A percentile compares a stretch with the other conserved stretches of the same genome.
These are phyloP conservation scores for Sistotremastrum suecicum DNA, from an alignment of 768 basidiomycete genomes.

Conservation along the genomic window DNA sequence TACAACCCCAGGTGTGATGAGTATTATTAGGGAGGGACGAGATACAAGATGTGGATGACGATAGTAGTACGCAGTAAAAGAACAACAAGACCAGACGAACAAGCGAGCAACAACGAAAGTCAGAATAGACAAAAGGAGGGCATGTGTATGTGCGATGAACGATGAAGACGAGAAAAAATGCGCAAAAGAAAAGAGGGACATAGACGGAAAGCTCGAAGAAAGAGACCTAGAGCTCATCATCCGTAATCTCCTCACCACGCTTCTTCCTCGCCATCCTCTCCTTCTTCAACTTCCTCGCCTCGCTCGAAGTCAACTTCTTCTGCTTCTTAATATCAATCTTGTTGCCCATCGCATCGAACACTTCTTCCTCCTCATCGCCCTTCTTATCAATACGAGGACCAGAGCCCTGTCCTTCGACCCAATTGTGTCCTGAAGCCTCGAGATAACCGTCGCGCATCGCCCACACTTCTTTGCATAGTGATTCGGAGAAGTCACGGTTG, in stretches of 20 bases:
- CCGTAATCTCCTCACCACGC: constrained; percentile 62
- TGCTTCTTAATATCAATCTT: constrained; percentile 76
- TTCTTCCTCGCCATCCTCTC: constrained; percentile 86
- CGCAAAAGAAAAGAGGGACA: neutral
- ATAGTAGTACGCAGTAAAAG: too few species aligned
- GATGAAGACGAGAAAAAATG: neutral
- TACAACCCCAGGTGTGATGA: too few species aligned
- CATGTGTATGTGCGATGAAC: too few species aligned
- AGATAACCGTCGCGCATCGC: constrained; percentile 96
- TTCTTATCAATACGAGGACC: constrained; percentile 92
- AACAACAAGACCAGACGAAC: too few species aligned
- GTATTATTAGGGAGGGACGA: too few species aligned
- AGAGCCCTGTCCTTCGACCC: constrained; percentile 97
- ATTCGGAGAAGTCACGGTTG: constrained; percentile 99
- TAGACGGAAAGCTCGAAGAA: neutral
- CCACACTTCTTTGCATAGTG: constrained; percentile 96
- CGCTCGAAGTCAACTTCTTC: constrained; percentile 74
- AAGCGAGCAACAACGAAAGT: too few species aligned
- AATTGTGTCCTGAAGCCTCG: constrained; percentile 97
- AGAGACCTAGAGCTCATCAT: constrained; percentile 30
- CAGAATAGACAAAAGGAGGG: too few species aligned
- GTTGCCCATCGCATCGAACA: constrained; percentile 98
- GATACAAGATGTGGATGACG: too few species aligned
- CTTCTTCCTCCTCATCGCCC: constrained; percentile 78
- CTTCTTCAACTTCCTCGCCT: constrained; percentile 92